Conservation (phyloP, 495 filamentous ascomycete species). For the Podospora pseudoanserina region DNA sequence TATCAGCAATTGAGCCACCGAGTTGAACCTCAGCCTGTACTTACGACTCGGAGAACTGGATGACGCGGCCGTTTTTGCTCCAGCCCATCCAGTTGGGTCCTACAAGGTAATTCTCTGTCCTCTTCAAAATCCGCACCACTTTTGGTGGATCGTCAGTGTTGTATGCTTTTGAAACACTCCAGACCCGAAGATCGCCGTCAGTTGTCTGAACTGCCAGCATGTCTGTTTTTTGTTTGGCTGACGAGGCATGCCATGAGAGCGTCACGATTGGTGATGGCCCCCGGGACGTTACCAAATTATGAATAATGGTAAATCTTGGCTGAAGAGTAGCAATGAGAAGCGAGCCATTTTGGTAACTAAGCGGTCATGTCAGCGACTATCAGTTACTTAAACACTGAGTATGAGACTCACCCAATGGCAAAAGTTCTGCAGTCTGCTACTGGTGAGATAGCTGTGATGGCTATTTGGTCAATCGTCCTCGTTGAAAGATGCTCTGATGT, state of each 20-base stretch:
- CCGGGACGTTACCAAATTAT: conserved; percentile 79
- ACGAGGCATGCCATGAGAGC: conserved; percentile 96
- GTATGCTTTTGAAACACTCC: conserved; percentile 89
- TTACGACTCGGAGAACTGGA: conserved; percentile 90
- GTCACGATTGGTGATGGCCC: conserved; percentile 83
- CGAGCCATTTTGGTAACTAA: conserved; percentile 90
- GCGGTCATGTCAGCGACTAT: conserved; percentile 29
- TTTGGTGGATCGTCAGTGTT: conserved; percentile 70
- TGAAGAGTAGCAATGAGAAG: conserved; percentile 85
- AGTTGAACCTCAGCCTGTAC: conserved; percentile 31
- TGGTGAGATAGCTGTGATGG: conserved; percentile 87
- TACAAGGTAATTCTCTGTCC: conserved; percentile 64
- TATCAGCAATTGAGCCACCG: conserved; percentile 11
- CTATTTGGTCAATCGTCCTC: conserved; percentile 84
- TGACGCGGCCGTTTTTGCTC: conserved; percentile 95
- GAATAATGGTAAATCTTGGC: conserved; percentile 89
- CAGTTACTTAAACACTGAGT: not conserved
- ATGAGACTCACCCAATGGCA: conserved; percentile 76
- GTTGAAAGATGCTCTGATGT: conserved; percentile 92
- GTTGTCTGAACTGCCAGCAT: conserved; percentile 93
- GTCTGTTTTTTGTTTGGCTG: conserved; percentile 93
- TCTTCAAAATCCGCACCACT: conserved; percentile 82
- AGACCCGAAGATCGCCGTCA: conserved; percentile 91
- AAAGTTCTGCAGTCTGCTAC: conserved; percentile 91
- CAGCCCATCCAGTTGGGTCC: conserved; percentile 95